Evolutionary conservation across 805 yeast species (phyloP), one percentile per base, ranked within the genome.

Genomic region (Starmerella apis): DNA sequence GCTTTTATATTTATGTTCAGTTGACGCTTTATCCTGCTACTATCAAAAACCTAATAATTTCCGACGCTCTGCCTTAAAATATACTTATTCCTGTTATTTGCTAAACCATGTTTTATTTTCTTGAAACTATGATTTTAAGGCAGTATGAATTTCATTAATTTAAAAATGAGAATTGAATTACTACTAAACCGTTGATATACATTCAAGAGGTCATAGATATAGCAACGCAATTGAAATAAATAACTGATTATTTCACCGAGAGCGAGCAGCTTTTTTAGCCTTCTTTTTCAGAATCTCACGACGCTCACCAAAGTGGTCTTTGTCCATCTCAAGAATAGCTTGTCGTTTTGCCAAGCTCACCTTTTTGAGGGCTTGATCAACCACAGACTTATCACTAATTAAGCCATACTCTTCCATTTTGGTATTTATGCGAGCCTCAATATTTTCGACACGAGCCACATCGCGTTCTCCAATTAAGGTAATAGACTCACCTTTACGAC

Each of bases 321-420:
- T 78, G 55, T 90, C 96, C 96, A 92, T 87, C 33, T 85, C 96
- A 84, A 90, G 78, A 48, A 83, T 64, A 2, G 96, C 84, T 64
- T 88, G 95, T 58, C 96, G 76, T 68, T 86, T 86, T 18, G 97
- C 96, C 31, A 75, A 77, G 30, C 88, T 80, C 1, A 83, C 81
- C 42, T 74, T 72, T 48, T 76, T 79, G 55, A 92, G 71, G 1
- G 87, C 79, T 43, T 78, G 75, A 55, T 82, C 79, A 41, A 88
- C 83, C 23, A 90, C 81, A 53, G 74, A 75, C 51, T 83, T 81
- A 65, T 92, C 97, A 13, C 78, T 76, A 20, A 86, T 78, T 25
- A 72, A 73, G 31, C 76, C 80, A 61, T 82, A 81, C 57, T 81
- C 76, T n/a, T 73, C 79, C 86, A 92, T 81, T 63, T 86, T 83